Percentiles rank a stretch among this genome's conserved stretches.
Evolutionary conservation across 495 filamentous ascomycete species (phyloP).

Genomic region (Achaetomiella virescens): DNA sequence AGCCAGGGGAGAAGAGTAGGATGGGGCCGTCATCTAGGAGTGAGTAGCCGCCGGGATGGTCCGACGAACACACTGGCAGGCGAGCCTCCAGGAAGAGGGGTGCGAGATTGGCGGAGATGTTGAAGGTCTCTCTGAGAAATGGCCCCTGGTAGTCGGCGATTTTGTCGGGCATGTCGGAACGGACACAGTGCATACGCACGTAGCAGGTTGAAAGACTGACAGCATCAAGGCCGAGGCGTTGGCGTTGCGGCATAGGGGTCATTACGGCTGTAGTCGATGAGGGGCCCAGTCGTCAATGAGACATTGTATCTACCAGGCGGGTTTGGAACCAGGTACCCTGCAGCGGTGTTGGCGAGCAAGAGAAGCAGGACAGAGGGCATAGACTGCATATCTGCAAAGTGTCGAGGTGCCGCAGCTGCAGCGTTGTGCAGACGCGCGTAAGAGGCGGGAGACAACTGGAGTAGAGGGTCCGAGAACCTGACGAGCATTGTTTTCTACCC

Average conservation of each 20-base stretch:
- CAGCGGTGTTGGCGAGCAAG: not conserved
- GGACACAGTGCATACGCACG: slow-evolving; percentile 1
- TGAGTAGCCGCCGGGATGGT: not conserved
- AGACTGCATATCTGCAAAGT: not conserved
- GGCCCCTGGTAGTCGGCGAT: slow-evolving; percentile 3
- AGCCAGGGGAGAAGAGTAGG: slow-evolving; percentile 6
- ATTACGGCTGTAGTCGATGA: slow-evolving; percentile 10
- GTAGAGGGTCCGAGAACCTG: too few relatives aligned
- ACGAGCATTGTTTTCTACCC: too few relatives aligned
- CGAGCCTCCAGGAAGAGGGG: slow-evolving; percentile 4
- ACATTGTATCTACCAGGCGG: slow-evolving; percentile 10
- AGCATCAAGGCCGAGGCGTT: slow-evolving; percentile 10
- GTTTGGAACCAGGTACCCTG: slow-evolving; percentile 1
- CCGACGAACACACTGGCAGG: slow-evolving; percentile 3
- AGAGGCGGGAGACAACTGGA: too few relatives aligned
- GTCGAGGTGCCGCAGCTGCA: not conserved
- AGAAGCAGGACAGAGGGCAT: not conserved
- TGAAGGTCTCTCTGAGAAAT: slow-evolving; percentile 4
- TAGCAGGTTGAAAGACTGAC: slow-evolving; percentile 6
- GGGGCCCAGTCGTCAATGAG: slow-evolving; percentile 4
- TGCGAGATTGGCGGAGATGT: slow-evolving; percentile 4
- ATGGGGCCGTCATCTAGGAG: slow-evolving; percentile 1
- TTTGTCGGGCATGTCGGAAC: slow-evolving; percentile 1
- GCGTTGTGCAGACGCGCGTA: too few relatives aligned
- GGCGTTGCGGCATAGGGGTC: slow-evolving; percentile 6